Evolutionary conservation across 129 eudicot species (phyloP), one percentile per base, ranked within the genome.

Genomic region (Glebionis coronaria): DNA sequence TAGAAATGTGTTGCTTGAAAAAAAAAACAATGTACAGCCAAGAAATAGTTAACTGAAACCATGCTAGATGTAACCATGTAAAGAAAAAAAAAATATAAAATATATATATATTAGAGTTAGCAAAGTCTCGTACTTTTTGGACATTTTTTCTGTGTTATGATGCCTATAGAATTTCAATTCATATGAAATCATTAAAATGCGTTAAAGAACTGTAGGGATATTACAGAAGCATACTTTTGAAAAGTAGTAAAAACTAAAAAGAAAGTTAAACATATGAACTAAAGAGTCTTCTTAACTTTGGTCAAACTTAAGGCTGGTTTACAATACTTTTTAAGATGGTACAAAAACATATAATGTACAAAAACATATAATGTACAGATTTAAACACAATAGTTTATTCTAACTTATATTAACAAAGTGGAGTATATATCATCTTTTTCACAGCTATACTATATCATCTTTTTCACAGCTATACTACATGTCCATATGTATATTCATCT

Each of bases 401-500:
- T 76, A 76, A 76, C 58, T 68, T 68, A 52, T 68, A 76, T n/a
- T 52, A 42, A 19, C 46, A 23, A 65, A 54, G 67, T 51, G 52
- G n/a, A n/a, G n/a, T n/a, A n/a, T 75, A 60, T 68, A 68, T 75
- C 68, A 60, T 51, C 58, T 75, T 75, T 73, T 64, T 54, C 63
- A 61, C 74, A 75, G 69, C 80, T 76, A 76, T 63, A 76, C 80
- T 75, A 60, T 68, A 68, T 75, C 68, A 60, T 51, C 58, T 75
- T 75, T 73, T 64, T 54, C 63, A 61, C 74, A 75, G 69, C 80
- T 76, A 76, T 63, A 76, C 80, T 68, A 61, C 18, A 68, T 50
- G 74, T 76, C 35, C 46, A 16, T 55, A 52, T 62, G 62, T 60
- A 68, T 68, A 61, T 76, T 52, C 63, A 75, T 44, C 64, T 51